A percentile compares a stretch with the other conserved stretches of the same genome.
phyloP scores from a whole-genome alignment of 495 filamentous ascomycete species.

The Penicillium goetzii region DNA sequence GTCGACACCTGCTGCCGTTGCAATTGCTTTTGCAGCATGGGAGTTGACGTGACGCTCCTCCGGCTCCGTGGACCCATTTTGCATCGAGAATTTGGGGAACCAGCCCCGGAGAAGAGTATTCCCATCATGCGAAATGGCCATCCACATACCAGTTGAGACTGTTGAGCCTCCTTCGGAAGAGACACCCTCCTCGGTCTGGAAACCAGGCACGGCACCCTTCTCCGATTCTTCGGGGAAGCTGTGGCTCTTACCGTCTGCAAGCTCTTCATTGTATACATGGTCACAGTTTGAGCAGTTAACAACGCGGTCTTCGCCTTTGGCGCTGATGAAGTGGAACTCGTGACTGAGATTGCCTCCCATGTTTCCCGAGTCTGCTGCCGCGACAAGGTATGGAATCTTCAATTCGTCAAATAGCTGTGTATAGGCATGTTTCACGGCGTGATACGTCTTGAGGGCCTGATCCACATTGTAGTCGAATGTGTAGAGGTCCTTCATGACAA shows the following conservation, averaged over 20 bases:
- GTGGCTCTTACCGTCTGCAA: conserved; percentile 56
- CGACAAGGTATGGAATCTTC: conserved; percentile 80
- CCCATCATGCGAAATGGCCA: conserved; percentile 70
- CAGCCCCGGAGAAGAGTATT: conserved; percentile 67
- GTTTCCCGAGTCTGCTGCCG: conserved; percentile 89
- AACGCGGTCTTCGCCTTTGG: conserved; percentile 83
- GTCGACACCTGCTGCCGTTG: conserved; percentile 59
- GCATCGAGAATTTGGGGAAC: conserved; percentile 56
- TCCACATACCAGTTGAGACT: conserved; percentile 58
- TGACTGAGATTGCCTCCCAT: conserved; percentile 94
- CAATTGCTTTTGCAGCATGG: conserved; percentile 68
- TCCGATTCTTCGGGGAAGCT: conserved; percentile 14
- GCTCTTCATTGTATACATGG: conserved; percentile 84
- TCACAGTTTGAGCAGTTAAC: conserved; percentile 73
- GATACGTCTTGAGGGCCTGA: conserved; percentile 76
- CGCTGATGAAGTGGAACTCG: conserved; percentile 86
- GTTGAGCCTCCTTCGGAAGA: conserved; percentile 31
- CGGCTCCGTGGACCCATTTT: conserved; percentile 37
- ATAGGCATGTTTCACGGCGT: conserved; percentile 71
- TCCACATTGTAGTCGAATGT: conserved; percentile 78
- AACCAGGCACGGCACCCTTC: conserved; percentile 25
- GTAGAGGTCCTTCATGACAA: conserved; percentile 98
- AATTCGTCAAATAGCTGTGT: conserved; percentile 76
- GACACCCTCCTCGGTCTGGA: conserved; percentile 37
- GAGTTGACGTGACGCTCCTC: conserved; percentile 65